Conservation (phyloP, 2,329 filamentous ascomycete genomes). For the Trichophyton equinum region DNA sequence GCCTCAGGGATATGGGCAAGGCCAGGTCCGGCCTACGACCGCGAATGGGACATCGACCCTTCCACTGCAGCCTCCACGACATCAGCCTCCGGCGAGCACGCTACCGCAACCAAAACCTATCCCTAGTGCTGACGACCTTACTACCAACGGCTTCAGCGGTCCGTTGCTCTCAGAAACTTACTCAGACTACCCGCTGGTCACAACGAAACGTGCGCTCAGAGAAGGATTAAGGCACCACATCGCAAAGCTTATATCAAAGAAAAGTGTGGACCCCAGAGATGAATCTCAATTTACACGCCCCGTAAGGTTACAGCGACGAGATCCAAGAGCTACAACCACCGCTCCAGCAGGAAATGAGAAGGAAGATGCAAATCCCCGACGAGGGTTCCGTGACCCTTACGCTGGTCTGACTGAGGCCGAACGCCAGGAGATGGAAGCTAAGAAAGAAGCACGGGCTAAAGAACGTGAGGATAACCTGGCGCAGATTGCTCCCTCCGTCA, state of each 20-base stretch:
- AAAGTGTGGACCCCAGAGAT: conserved; percentile 55
- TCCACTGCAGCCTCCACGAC: conserved; percentile 17
- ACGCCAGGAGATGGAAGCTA: conserved; percentile 44
- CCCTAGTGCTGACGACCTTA: conserved; percentile 20
- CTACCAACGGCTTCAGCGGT: conserved; percentile 33
- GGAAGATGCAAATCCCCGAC: conserved; percentile 29
- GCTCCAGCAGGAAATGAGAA: conserved; percentile 33
- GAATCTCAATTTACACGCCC: conserved; percentile 76
- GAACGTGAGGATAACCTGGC: conserved; percentile 78
- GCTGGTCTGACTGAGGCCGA: conserved; percentile 53
- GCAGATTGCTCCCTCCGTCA: conserved; percentile 76
- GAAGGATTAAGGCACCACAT: conserved; percentile 77
- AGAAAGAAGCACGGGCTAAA: conserved; percentile 66
- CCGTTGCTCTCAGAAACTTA: conserved; percentile 30
- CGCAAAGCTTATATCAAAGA: conserved; percentile 62
- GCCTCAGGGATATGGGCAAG: neutral
- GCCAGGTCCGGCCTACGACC: conserved; percentile 4
- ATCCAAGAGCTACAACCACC: conserved; percentile 53
- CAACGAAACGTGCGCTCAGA: conserved; percentile 67
- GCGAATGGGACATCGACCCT: conserved; percentile 14
- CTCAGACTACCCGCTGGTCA: conserved; percentile 57
- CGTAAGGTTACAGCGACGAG: conserved; percentile 76
- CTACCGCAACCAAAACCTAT: conserved; percentile 13
- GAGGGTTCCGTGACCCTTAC: conserved; percentile 41
- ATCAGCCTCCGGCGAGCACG: conserved; percentile 8